Conservation (phyloP, 495 filamentous ascomycete species). For the Trichoderma parareesei region DNA sequence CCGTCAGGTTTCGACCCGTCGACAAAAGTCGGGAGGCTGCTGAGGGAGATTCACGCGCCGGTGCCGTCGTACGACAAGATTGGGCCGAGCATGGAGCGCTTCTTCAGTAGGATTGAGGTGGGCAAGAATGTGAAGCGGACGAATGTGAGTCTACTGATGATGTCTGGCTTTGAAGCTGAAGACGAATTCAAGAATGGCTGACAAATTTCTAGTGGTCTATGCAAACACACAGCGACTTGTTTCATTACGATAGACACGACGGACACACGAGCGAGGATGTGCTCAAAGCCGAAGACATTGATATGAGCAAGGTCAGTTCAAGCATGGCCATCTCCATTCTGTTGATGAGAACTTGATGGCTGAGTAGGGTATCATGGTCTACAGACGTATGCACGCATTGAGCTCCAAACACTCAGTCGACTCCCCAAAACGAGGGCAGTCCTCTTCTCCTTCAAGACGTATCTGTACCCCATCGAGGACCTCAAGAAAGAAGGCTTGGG, state of each 20-base stretch:
- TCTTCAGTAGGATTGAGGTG: conserved; percentile 51
- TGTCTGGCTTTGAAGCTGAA: not conserved
- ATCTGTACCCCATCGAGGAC: conserved; percentile 57
- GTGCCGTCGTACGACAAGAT: conserved; percentile 69
- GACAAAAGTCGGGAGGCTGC: conserved; percentile 51
- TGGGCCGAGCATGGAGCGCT: conserved; percentile 68
- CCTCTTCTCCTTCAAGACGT: conserved; percentile 76
- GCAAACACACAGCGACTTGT: conserved; percentile 48
- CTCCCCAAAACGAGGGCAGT: conserved; percentile 57
- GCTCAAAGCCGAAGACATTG: not conserved
- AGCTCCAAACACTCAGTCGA: conserved; percentile 71
- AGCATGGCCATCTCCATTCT: too few relatives aligned
- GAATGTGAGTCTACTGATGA: conserved; percentile 35
- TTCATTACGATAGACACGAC: conserved; percentile 23
- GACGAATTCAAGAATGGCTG: not conserved
- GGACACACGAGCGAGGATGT: conserved; percentile 8
- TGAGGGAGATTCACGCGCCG: conserved; percentile 62
- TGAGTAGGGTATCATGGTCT: not conserved
- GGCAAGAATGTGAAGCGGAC: conserved; percentile 47
- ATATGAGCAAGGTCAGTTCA: not conserved
- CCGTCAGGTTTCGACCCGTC: conserved; percentile 63
- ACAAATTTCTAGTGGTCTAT: conserved; percentile 48
- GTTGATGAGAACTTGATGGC: not conserved
- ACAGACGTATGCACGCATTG: conserved; percentile 55
- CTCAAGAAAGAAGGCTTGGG: conserved; percentile 64